Conservation (phyloP, 176 grass and related monocot species). For the Carex scoparia region DNA sequence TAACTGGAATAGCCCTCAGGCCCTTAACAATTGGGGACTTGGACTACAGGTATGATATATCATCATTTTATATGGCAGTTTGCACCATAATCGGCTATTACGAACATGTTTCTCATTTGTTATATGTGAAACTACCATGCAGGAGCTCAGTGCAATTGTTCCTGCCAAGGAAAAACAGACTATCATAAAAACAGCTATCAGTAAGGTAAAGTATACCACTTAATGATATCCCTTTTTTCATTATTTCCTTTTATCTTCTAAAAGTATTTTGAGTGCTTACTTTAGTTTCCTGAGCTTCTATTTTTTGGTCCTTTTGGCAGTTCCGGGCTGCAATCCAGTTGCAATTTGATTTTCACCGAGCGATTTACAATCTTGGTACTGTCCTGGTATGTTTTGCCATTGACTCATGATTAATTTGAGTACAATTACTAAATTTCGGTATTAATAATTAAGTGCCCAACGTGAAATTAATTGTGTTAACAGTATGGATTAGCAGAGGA, state of each 20-base stretch:
- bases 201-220: slow-evolving; percentile 56
- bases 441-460: slow-evolving; percentile 11
- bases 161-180: slow-evolving; percentile 86
- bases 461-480: slow-evolving; percentile 14
- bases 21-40: slow-evolving; percentile 99
- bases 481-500: slow-evolving; percentile 99
- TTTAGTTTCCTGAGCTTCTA: neutral
- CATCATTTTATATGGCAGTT: slow-evolving; percentile 15
- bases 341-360: slow-evolving; percentile 99
- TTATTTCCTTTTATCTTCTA: neutral
- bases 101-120: slow-evolving; percentile 19
- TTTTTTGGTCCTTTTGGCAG: slow-evolving; percentile 30
- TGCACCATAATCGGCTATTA: slow-evolving; percentile 16
- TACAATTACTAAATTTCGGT: slow-evolving; percentile 17
- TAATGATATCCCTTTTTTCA: neutral
- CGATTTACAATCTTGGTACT: slow-evolving; percentile 99
- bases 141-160: slow-evolving; percentile 98
- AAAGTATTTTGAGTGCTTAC: neutral
- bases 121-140: slow-evolving; percentile 38
- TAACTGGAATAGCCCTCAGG: slow-evolving; percentile 99
- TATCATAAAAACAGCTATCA: slow-evolving; percentile 96
- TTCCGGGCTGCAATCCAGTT: slow-evolving; percentile 92
- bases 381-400: slow-evolving; percentile 56
- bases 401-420: slow-evolving; percentile 18
- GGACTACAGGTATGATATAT: slow-evolving; percentile 68